A percentile compares a stretch with the other conserved stretches of the same genome.
Conservation (phyloP, 2,329 filamentous ascomycete genomes). For the Fusarium compactum region DNA sequence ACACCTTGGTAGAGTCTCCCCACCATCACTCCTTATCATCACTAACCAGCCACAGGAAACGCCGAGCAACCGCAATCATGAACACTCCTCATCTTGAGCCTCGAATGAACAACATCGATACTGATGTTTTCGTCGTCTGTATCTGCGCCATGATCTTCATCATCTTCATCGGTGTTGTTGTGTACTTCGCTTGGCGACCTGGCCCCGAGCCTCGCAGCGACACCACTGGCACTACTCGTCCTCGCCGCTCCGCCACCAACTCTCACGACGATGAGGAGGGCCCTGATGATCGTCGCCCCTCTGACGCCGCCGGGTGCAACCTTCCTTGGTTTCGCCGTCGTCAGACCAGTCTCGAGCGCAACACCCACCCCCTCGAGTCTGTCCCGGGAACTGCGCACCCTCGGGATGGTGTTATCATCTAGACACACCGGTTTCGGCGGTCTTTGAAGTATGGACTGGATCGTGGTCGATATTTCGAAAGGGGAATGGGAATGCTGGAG, state of each 20-base stretch:
- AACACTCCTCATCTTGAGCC: not conserved
- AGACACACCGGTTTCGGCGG: not conserved
- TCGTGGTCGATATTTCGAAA: not conserved
- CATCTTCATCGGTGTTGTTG: not conserved
- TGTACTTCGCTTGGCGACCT: constrained; percentile 1
- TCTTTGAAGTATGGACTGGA: not conserved
- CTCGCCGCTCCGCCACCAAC: too few relatives aligned
- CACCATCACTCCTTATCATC: not conserved
- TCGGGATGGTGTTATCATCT: not conserved
- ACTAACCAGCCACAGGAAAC: constrained; percentile 7
- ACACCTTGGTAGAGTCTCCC: not conserved
- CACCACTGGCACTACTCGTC: not conserved
- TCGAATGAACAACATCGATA: constrained; percentile 1
- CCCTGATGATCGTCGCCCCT: not conserved
- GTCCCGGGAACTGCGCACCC: not conserved
- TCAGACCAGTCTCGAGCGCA: not conserved
- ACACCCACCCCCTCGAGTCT: not conserved
- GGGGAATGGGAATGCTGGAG: not conserved
- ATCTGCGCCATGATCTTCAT: not conserved
- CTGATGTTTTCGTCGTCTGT: not conserved
- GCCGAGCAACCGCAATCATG: constrained; percentile 4
- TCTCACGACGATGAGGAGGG: not conserved
- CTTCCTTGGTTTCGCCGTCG: not conserved
- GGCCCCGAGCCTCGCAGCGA: not conserved
- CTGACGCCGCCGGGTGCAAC: not conserved